These are phyloP conservation scores for Saturnispora halmiae DNA, from an alignment of 805 yeast genomes.

Conservation along the genomic window DNA sequence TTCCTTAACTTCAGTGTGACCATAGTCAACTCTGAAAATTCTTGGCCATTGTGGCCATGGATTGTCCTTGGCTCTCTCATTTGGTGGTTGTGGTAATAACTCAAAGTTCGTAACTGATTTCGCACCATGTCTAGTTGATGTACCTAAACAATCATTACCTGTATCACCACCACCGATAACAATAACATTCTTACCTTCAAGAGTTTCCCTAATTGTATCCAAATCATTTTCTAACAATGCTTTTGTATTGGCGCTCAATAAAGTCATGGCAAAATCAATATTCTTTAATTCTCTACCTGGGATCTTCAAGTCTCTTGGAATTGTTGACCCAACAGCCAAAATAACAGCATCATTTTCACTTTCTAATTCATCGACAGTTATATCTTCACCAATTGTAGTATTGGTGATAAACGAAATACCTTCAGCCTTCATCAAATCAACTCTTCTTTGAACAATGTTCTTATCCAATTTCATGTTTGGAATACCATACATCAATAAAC, in stretches of 20 bases:
- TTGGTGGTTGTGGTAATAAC: constrained; percentile 86
- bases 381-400: constrained; percentile 78
- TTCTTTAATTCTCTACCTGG: constrained; percentile 89
- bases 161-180: constrained; percentile 99
- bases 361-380: constrained; percentile 62
- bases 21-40: constrained; percentile 94
- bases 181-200: constrained; percentile 82
- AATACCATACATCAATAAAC: constrained; percentile 96
- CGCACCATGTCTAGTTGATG: constrained; percentile 95
- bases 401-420: constrained; percentile 74
- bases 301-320: constrained; percentile 88
- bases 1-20: constrained; percentile 89
- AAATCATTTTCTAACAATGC: constrained; percentile 76
- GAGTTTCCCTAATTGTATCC: constrained; percentile 59
- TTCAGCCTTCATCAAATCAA: constrained; percentile 82
- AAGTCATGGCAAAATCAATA: constrained; percentile 91
- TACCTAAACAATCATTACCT: constrained; percentile 98
- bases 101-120: constrained; percentile 90
- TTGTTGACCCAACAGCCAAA: constrained; percentile 89
- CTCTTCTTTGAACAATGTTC: constrained; percentile 84
- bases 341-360: constrained; percentile 70
- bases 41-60: constrained; percentile 99
- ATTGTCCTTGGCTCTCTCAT: constrained; percentile 79
- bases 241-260: constrained; percentile 80
- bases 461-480: constrained; percentile 98